These are phyloP conservation scores for Xanthoconium purpureum DNA, from an alignment of 768 basidiomycete genomes.

Conservation along the genomic window DNA sequence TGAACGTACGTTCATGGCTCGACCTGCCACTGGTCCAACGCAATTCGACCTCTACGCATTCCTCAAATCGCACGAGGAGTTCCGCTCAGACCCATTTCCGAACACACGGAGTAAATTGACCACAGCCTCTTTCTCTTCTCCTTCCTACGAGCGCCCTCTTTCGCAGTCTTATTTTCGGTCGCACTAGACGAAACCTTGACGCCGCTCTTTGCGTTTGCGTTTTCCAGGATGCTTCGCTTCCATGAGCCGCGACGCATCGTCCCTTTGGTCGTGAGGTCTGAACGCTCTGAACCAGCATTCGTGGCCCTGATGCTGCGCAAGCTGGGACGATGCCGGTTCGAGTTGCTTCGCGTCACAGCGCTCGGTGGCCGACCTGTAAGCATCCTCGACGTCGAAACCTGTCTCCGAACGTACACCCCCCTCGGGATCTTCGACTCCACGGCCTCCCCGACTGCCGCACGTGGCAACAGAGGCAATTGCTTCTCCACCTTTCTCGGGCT, in stretches of 20 bases:
- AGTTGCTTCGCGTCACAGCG: slow-evolving; percentile 4
- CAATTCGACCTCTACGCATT: not conserved
- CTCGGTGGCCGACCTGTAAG: not conserved
- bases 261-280: slow-evolving; percentile 15
- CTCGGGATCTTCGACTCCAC: slow-evolving; percentile 22
- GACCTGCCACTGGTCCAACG: no score
- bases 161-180: slow-evolving; percentile 11
- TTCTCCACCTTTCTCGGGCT: slow-evolving; percentile 15
- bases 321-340: slow-evolving; percentile 14
- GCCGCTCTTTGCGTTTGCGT: slow-evolving; percentile 10
- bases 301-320: slow-evolving; percentile 14
- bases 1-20: no score
- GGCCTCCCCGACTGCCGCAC: not conserved
- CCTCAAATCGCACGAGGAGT: slow-evolving; percentile 3
- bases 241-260: slow-evolving; percentile 26
- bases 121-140: slow-evolving; percentile 25
- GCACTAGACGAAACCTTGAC: slow-evolving; percentile 9
- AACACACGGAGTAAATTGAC: slow-evolving; percentile 30
- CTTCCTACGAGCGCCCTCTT: slow-evolving; percentile 11
- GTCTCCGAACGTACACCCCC: slow-evolving; percentile 14
- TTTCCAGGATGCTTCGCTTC: slow-evolving; percentile 24
- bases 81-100: slow-evolving; percentile 21
- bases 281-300: not conserved
- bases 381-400: slow-evolving; percentile 16
- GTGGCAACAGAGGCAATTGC: slow-evolving; percentile 11